phyloP scores from a whole-genome alignment of 1,139 yeast species.

The Entelexis sorbosivorans region DNA sequence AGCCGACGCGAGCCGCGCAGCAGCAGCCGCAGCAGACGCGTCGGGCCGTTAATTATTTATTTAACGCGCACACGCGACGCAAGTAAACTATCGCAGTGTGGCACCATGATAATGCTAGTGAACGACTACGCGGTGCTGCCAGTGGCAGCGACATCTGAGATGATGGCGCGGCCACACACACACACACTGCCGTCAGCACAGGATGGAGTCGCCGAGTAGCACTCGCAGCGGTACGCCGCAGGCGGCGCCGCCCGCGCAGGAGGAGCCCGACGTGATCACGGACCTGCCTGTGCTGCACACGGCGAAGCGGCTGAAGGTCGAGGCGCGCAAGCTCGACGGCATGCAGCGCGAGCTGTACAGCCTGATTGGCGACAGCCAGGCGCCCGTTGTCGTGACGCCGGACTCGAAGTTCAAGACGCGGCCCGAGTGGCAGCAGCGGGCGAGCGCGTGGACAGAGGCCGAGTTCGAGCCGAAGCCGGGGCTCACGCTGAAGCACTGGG shows the following conservation, averaged over 20 bases:
- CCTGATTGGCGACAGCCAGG: constrained; percentile 82
- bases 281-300: constrained; percentile 21
- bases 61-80: no score
- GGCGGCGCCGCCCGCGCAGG: not conserved
- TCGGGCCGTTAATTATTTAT: no score
- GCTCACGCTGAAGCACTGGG: constrained; percentile 69
- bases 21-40: no score
- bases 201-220: not conserved
- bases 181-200: no score
- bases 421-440: constrained; percentile 48
- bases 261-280: constrained; percentile 12
- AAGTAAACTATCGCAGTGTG: no score
- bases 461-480: constrained; percentile 47
- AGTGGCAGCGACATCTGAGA: no score
- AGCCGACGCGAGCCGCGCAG: no score
- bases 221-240: not conserved
- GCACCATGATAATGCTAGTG: no score
- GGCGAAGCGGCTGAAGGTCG: constrained; percentile 22
- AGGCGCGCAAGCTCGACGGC: constrained; percentile 48
- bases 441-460: constrained; percentile 72
- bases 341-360: constrained; percentile 86
- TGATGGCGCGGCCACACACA: no score
- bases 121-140: no score
- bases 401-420: constrained; percentile 51
- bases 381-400: constrained; percentile 53